Evolutionary conservation across 108 stramenopile species (phyloP).

Genomic region (Skeletonema menzelii): DNA sequence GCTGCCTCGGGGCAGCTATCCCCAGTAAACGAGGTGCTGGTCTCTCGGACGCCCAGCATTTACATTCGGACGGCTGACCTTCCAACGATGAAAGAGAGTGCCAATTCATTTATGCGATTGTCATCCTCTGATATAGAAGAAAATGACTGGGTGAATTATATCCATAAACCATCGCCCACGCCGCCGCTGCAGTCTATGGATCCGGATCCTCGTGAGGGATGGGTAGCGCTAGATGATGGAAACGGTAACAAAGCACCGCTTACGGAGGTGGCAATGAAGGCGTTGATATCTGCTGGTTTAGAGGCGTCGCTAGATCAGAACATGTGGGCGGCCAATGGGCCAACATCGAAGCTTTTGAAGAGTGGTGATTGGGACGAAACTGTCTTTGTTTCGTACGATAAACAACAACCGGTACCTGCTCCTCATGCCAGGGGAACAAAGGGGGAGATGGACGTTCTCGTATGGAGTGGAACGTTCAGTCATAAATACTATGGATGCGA

Average conservation of each 20-base stretch:
- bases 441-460: conserved; percentile 46
- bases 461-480: conserved; percentile 69
- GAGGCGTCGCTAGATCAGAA: conserved; percentile 44
- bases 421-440: conserved; percentile 37
- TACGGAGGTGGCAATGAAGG: conserved; percentile 56
- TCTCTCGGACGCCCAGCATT: background rate
- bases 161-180: conserved; percentile 54
- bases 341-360: conserved; percentile 48
- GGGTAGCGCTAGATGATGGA: conserved; percentile 71
- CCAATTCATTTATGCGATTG: conserved; percentile 1
- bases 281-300: conserved; percentile 54
- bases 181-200: conserved; percentile 63
- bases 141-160: conserved; percentile 20
- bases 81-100: conserved; percentile 23
- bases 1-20: conserved; percentile 1
- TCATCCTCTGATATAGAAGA: conserved; percentile 15
- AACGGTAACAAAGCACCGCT: conserved; percentile 62
- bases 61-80: conserved; percentile 46
- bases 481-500: conserved; percentile 72
- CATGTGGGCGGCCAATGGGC: conserved; percentile 61
- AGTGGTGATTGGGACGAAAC: conserved; percentile 25
- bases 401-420: background rate
- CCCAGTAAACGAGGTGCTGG: background rate
- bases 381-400: conserved; percentile 20
- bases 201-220: conserved; percentile 63